Percentiles rank a stretch among this genome's conserved stretches.
Evolutionary conservation across 1,284 basidiomycete genomes (phyloP).

Genomic region (Boletellus deceptivus): DNA sequence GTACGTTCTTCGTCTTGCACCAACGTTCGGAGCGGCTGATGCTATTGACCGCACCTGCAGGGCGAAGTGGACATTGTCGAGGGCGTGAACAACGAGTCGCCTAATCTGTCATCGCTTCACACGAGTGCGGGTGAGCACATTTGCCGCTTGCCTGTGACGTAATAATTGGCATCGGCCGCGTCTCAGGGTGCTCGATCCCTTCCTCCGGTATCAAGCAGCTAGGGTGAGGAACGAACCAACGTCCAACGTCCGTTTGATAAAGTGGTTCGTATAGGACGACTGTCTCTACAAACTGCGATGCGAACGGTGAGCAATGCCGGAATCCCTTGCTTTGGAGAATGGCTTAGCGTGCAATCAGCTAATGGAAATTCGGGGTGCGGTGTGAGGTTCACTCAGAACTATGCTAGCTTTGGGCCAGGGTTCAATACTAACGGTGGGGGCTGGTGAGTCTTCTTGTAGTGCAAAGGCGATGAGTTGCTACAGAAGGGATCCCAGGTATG

Average conservation of each 20-base stretch:
- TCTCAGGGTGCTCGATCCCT: conserved; percentile 25
- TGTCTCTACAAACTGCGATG: conserved; percentile 35
- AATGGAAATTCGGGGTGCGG: conserved; percentile 49
- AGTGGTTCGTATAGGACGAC: conserved; percentile 11
- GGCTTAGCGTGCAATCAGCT: conserved; percentile 12
- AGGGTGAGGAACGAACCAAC: conserved; percentile 14
- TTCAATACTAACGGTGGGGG: conserved; percentile 45
- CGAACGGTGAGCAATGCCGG: conserved; percentile 21
- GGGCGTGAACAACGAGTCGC: conserved; percentile 35
- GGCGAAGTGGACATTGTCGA: conserved; percentile 44
- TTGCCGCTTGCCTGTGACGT: not conserved
- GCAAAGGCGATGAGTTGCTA: not conserved
- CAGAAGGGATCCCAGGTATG: conserved; percentile 28
- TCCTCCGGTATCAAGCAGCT: conserved; percentile 21
- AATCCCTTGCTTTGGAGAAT: not conserved
- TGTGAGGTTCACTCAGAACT: conserved; percentile 35
- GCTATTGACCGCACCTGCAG: conserved; percentile 27
- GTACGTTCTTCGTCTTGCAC: conserved; percentile 26
- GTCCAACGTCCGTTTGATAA: conserved; percentile 4
- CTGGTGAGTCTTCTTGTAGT: conserved; percentile 27
- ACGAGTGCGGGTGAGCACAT: conserved; percentile 36
- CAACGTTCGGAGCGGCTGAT: not conserved
- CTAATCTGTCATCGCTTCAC: conserved; percentile 43
- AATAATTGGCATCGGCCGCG: not conserved
- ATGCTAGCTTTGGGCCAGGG: conserved; percentile 39